Evolutionary conservation across 805 yeast genomes (phyloP), one percentile per base, ranked within the genome.

Genomic region (Pichia scutulata): DNA sequence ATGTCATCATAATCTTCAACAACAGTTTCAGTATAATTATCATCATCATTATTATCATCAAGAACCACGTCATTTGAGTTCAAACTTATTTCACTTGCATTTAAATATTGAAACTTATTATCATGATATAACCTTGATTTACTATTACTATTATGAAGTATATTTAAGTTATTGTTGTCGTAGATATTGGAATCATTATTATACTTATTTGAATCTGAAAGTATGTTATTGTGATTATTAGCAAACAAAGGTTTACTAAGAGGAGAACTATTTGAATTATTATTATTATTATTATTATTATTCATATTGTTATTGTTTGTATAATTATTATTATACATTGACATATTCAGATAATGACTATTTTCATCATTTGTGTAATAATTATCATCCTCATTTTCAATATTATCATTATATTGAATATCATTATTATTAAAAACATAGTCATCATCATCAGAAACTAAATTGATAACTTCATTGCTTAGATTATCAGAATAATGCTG

Each of bases 391-490:
- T 33, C 37, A n/a, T 33, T 19, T 7, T 33, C 9, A 33, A 33
- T 45, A 53, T 37, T 40, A 48, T 43, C 43, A 25, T 4, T 45
- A 44, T 46, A 55, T 59, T 1, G 58, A 52, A 10, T 26, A 26
- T 14, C 25, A 36, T 40, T 54, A 33, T 61, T 58, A 39, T 58
- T 59, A 45, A 64, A 64, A 28, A 57, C 55, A 47, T 68, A 67
- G 24, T 66, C 65, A 18, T 70, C 74, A 24, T 70, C 70, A 44
- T 72, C 77, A 0, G 76, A 72, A 47, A 70, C 76, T 43, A 72
- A 53, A 39, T 68, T 63, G 33, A 71, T 65, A 3, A 71, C 62
- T 52, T 70, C 70, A 40, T 21, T 48, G 33, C 48, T 50, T 13
- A 47, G 22, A 14, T 41, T 21, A 36, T 50, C 40, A 21, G 44